Evolutionary conservation across 2,329 filamentous ascomycete species (phyloP).

Genomic region (Penicillium frequentans): DNA sequence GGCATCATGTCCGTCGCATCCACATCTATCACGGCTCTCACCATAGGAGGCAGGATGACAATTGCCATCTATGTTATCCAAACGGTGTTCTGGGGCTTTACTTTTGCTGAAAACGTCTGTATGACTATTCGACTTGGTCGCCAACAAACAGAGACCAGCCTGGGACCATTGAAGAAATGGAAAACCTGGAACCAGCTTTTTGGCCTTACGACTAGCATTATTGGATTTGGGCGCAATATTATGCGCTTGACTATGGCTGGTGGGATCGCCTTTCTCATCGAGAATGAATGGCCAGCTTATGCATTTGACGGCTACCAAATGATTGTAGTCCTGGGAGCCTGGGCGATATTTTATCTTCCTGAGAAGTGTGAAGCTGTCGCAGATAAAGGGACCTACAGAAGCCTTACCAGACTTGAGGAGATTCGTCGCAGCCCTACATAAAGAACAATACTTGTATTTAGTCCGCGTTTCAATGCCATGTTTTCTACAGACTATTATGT

Average conservation of each 20-base stretch:
- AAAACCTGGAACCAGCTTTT: conserved; percentile 9
- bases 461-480: not conserved
- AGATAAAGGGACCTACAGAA: not conserved
- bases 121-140: conserved; percentile 4
- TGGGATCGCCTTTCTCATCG: conserved; percentile 6
- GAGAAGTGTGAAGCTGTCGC: not conserved
- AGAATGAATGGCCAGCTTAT: conserved; percentile 13
- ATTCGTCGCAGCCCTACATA: not conserved
- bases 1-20: conserved; percentile 1
- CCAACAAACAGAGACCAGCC: not conserved
- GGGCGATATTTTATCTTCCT: conserved; percentile 12
- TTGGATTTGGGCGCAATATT: conserved; percentile 11
- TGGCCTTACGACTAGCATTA: conserved; percentile 7
- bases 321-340: conserved; percentile 6
- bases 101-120: conserved; percentile 2
- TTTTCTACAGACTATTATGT: too few relatives aligned
- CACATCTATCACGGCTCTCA: not conserved
- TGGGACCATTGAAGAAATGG: not conserved
- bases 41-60: not conserved
- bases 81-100: conserved; percentile 5
- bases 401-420: not conserved
- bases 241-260: conserved; percentile 12
- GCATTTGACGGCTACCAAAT: conserved; percentile 14
- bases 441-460: not conserved
- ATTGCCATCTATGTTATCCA: conserved; percentile 7